Percentiles rank a stretch among this genome's conserved stretches.
These are phyloP conservation scores for Hypomontagnella submonticulosa DNA, from an alignment of 495 filamentous ascomycete genomes.

Conservation along the genomic window DNA sequence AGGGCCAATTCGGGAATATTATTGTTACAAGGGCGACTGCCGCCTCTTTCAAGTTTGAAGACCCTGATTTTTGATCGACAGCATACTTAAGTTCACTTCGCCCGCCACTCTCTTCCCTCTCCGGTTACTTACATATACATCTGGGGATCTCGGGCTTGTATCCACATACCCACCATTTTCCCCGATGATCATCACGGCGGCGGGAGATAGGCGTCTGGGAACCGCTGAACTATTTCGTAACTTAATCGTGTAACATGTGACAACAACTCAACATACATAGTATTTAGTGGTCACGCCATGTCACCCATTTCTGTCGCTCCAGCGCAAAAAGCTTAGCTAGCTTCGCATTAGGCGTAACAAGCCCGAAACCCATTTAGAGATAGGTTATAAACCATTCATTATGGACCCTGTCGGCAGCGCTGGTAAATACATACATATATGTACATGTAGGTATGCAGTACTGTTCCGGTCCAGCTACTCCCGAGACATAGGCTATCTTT, in stretches of 20 bases:
- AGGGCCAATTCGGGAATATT: conserved; percentile 18
- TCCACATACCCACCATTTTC: conserved; percentile 16
- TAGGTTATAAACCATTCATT: too few species aligned
- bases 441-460: too few species aligned
- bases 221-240: conserved; percentile 5
- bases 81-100: conserved; percentile 22
- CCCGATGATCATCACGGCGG: conserved; percentile 31
- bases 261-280: conserved; percentile 21
- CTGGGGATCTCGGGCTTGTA: conserved; percentile 33
- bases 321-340: too few species aligned
- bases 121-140: conserved; percentile 35
- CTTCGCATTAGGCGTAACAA: too few species aligned
- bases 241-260: conserved; percentile 29
- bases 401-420: background rate
- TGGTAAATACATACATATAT: background rate
- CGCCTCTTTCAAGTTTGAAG: conserved; percentile 7
- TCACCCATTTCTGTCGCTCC: conserved; percentile 13
- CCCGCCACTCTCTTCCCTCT: conserved; percentile 26
- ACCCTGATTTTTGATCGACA: conserved; percentile 38
- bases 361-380: too few species aligned
- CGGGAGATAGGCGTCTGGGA: conserved; percentile 1
- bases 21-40: background rate
- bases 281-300: conserved; percentile 23
- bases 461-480: too few species aligned
- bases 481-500: too few species aligned